These are phyloP conservation scores for Lanmaoa pseudosensibilis DNA, from an alignment of 768 basidiomycete species.

Conservation along the genomic window DNA sequence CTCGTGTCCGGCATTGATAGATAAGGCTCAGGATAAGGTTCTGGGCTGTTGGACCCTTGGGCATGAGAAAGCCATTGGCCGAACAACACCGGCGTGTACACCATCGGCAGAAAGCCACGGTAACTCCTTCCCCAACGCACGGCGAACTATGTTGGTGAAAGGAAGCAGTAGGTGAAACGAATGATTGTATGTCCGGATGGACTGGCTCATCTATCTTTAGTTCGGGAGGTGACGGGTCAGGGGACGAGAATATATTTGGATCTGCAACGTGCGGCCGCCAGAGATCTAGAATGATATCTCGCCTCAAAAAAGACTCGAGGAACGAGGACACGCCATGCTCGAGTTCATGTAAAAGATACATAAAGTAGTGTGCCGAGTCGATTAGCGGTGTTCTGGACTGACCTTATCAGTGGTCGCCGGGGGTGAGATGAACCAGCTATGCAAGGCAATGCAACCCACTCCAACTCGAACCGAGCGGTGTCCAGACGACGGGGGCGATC, in stretches of 20 bases:
- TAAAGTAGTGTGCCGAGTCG: neutral
- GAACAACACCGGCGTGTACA: too few species aligned
- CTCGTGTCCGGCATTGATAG: neutral
- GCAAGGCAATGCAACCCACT: neutral
- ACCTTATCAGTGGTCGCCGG: neutral
- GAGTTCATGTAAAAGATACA: constrained; percentile 4
- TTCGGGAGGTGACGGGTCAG: neutral
- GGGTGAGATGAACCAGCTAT: too few species aligned
- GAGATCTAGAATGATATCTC: neutral
- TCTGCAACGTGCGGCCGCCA: neutral
- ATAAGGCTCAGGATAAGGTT: constrained; percentile 5
- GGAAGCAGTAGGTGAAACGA: neutral
- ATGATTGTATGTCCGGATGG: neutral
- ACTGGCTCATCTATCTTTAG: constrained; percentile 1
- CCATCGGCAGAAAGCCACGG: neutral
- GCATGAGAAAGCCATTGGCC: constrained; percentile 1
- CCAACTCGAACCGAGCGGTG: constrained; percentile 11
- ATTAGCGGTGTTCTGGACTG: too few species aligned
- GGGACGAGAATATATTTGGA: neutral
- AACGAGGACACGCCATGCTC: constrained; percentile 7
- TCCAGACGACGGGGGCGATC: constrained; percentile 17
- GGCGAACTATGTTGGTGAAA: neutral
- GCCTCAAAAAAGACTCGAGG: neutral
- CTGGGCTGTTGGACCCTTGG: constrained; percentile 4
- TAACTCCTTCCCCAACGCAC: neutral